Conservation (phyloP, 768 basidiomycete species). For the Rossbeevera mucosa region DNA sequence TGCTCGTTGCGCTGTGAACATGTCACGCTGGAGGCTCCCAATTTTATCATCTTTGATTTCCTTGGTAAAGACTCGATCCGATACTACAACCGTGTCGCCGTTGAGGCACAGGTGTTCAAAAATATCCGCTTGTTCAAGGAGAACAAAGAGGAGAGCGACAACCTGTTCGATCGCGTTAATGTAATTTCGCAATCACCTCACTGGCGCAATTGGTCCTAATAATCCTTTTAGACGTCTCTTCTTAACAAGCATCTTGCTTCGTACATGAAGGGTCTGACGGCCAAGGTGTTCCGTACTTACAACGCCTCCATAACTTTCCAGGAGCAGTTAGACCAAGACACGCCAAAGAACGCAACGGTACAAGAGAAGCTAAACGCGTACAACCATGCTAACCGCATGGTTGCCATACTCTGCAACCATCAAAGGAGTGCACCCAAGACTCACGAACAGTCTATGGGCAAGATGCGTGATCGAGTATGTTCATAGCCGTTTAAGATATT, state of each 20-base stretch:
- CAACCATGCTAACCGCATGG: constrained; percentile 94
- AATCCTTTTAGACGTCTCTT: constrained; percentile 55
- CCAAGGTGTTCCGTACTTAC: constrained; percentile 99
- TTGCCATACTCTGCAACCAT: constrained; percentile 99
- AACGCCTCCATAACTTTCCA: constrained; percentile 98
- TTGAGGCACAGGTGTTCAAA: constrained; percentile 93
- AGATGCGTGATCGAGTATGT: constrained; percentile 84
- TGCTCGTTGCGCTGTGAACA: constrained; percentile 97
- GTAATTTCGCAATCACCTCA: constrained; percentile 37
- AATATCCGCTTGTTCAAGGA: constrained; percentile 97
- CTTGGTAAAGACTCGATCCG: constrained; percentile 99
- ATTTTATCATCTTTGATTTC: constrained; percentile 92
- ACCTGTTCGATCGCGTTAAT: constrained; percentile 90
- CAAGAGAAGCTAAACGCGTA: constrained; percentile 97
- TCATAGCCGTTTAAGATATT: not conserved
- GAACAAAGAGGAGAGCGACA: constrained; percentile 82
- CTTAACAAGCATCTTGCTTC: constrained; percentile 89
- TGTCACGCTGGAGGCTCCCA: constrained; percentile 84
- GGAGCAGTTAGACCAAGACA: constrained; percentile 75
- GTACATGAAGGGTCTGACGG: constrained; percentile 97
- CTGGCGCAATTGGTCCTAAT: constrained; percentile 16
- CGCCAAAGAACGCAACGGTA: constrained; percentile 63
- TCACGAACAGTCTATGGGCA: constrained; percentile 91
- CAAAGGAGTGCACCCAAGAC: constrained; percentile 90
- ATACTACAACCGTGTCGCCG: constrained; percentile 87